Base-by-base conservation (phyloP, 768 basidiomycete genomes). In the Xerocomus potaroensis region DNA sequence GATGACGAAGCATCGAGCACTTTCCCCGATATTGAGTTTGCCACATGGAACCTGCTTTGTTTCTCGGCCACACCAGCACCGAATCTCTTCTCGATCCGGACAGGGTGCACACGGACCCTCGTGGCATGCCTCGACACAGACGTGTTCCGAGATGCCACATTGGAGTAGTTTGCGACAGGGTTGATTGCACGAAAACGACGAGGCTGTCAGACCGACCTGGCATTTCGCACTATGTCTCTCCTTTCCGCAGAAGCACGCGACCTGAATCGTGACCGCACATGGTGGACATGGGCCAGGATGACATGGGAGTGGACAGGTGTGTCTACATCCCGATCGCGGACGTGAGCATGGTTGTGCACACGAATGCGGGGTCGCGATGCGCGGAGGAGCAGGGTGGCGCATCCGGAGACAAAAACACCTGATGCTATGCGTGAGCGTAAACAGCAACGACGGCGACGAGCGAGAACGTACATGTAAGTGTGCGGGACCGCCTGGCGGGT, bases 241-340 rank as follows among this genome's bases (percentile, higher is more conserved):
- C 49, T 79, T 76, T 38, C 78, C 77, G n/a, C 93, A 97, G 41
- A 88, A 83, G 61, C 96, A 99, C 2, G 75, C 70, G n/a, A 82
- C 67, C 34, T 79, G 76, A 0, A 87, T 80, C 5, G 86, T 88
- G 10, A 95, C 77, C 51, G 81, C 79, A 60, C 96, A 99, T 0
- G 92, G 92, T 0, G 94, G 94, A 68, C 96, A 99, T 0, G 95
- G 96, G 0, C 95, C 96, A 0, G 96, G 95, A 63, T 97, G 95
- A 59, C 95, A 98, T 12, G 73, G 71, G 12, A 92, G 62, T 0
- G 92, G 80, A 63, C 94, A 98, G 0, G 90, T 73, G 60, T 97
- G 95, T 0, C 74, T 72, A 55, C 95, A 99, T 0, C 55, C 55
- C 23, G 70, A 67, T 2, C 84, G 78, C 5, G 66, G 48, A 11